phyloP scores from a whole-genome alignment of 768 basidiomycete species.

The Trametes punicea region DNA sequence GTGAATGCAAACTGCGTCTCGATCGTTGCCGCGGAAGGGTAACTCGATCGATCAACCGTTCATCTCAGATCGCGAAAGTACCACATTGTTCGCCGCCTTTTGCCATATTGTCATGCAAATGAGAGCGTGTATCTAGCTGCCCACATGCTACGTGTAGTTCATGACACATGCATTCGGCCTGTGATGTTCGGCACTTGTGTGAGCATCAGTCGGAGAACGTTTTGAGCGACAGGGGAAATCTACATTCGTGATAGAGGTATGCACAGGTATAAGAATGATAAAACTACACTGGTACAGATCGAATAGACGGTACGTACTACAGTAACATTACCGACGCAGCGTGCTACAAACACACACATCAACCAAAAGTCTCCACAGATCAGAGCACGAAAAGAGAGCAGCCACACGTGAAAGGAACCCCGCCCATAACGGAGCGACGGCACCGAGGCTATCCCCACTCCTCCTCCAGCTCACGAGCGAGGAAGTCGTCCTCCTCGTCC shows the following conservation, averaged over 20 bases:
- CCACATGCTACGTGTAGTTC: too few species aligned
- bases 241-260: slow-evolving; percentile 32
- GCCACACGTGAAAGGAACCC: background rate
- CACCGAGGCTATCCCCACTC: slow-evolving; percentile 63
- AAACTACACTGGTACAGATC: slow-evolving; percentile 56
- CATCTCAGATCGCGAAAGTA: too few species aligned
- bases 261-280: slow-evolving; percentile 54
- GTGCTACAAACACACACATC: slow-evolving; percentile 44
- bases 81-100: too few species aligned
- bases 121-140: too few species aligned
- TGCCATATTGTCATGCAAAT: too few species aligned
- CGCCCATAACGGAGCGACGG: background rate
- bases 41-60: too few species aligned
- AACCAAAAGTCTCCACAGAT: slow-evolving; percentile 43
- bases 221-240: too few species aligned
- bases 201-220: too few species aligned
- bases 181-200: too few species aligned
- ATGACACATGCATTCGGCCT: too few species aligned
- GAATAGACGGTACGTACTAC: slow-evolving; percentile 52
- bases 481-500: slow-evolving; percentile 70
- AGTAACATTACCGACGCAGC: slow-evolving; percentile 6
- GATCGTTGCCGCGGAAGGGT: too few species aligned
- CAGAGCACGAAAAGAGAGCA: slow-evolving; percentile 1
- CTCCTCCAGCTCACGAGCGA: slow-evolving; percentile 76
- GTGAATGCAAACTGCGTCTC: too few species aligned